Base-by-base conservation (phyloP, 495 filamentous ascomycete species). In the Penicillium subrubescens region DNA sequence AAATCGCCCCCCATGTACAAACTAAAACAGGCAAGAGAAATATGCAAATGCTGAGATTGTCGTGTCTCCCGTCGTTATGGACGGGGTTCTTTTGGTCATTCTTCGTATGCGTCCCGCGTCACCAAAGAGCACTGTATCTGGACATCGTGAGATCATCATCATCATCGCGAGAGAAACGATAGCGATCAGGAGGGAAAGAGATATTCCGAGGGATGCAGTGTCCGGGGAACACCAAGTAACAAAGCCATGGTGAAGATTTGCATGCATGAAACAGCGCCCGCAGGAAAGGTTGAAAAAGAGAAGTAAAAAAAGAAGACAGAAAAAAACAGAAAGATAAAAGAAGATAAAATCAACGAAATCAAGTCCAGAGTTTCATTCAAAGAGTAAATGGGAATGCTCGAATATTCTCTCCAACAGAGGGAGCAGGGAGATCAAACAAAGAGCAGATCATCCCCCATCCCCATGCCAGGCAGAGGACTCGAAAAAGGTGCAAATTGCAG, bases 1-100 rank as follows among this genome's bases (percentile, higher is more conserved):
- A 71, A 58, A 23, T 58, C 27, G 68, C 71, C 71, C 68, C 72
- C 75, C 73, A 75, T 77, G 69, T 76, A 77, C 72, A 77, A 76
- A 80, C 67, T 71, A 63, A 71, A 70, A 71, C 72, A 76, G 73
- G 73, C 69, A 74, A 74, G 67, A 75, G 69, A 70, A 70, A 78
- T 73, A 75, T 80, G 78, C 78, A 80, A 77, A 75, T 80, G 76
- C 76, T 77, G 64, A 73, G 72, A 69, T 75, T 72, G 78, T 81
- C 77, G 76, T 79, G 67, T 75, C 72, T 78, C 73, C 74, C 73
- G 70, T 72, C 71, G 64, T 69, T 25, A 12, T 12, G 60, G 71
- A 63, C 68, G 68, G 73, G 68, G 71, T 68, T 65, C 63, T 75
- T 71, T 74, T 70, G 61, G 72, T 75, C 70, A 73, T 75, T 74